Evolutionary conservation across 805 yeast species (phyloP).

Genomic region (Clavispora phyllophila): DNA sequence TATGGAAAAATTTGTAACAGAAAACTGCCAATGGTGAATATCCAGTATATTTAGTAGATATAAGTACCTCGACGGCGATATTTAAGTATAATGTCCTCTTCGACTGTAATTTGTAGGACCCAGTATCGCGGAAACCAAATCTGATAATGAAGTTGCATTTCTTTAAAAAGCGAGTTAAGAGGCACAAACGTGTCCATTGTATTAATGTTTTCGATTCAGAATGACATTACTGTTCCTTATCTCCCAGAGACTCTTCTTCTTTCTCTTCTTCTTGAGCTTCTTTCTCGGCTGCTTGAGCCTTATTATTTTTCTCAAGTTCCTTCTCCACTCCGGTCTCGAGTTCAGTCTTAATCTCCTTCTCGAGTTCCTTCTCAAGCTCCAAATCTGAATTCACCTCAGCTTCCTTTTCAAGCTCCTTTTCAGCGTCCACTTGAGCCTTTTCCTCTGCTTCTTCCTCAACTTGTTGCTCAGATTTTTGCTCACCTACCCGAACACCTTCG

Average conservation of each 20-base stretch:
- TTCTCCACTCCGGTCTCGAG: neutral
- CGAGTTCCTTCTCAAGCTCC: neutral
- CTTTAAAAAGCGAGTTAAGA: too few relatives aligned
- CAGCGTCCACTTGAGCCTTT: neutral
- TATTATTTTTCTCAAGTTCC: neutral
- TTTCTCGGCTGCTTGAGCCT: neutral
- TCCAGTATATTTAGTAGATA: neutral
- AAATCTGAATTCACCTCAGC: neutral
- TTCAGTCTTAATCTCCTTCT: neutral
- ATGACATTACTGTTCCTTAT: too few relatives aligned
- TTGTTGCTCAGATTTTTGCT: neutral
- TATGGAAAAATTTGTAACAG: constrained; percentile 62
- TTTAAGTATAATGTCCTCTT: too few relatives aligned
- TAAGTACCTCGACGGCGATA: neutral
- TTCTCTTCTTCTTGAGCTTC: neutral
- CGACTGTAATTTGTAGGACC: too few relatives aligned
- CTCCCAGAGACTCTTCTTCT: neutral
- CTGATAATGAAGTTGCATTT: too few relatives aligned
- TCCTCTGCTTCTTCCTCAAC: neutral
- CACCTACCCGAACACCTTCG: too few relatives aligned
- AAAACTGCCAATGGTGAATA: neutral
- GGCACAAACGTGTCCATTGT: too few relatives aligned
- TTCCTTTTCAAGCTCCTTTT: neutral
- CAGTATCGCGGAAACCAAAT: too few relatives aligned
- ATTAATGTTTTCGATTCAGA: too few relatives aligned